phyloP scores from a whole-genome alignment of 805 yeast genomes.

The Kuraishia borneana region DNA sequence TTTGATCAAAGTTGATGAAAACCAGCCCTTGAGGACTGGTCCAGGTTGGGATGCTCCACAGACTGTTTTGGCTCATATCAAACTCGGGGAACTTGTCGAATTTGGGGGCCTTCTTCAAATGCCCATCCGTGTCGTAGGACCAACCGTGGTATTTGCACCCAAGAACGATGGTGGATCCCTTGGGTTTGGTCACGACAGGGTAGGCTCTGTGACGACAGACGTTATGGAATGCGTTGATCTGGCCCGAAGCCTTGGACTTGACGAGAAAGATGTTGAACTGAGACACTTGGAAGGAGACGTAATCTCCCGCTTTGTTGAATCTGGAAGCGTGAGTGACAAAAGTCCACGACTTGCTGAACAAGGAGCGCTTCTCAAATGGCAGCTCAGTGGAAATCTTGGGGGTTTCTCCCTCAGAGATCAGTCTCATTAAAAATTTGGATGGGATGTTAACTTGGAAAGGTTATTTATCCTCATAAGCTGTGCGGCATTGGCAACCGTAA shows the following conservation, averaged over 20 bases:
- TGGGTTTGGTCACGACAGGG: conserved; percentile 47
- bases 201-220: conserved; percentile 57
- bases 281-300: conserved; percentile 33
- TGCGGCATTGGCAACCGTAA: too few relatives aligned
- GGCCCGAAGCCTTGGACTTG: conserved; percentile 33
- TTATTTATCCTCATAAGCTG: too few relatives aligned
- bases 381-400: too few relatives aligned
- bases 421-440: too few relatives aligned
- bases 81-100: conserved; percentile 52
- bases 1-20: conserved; percentile 41
- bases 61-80: conserved; percentile 40
- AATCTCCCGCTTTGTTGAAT: conserved; percentile 47
- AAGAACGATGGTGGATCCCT: conserved; percentile 43
- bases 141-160: conserved; percentile 59
- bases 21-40: conserved; percentile 44
- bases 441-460: too few relatives aligned
- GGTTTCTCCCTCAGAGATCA: too few relatives aligned
- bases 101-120: conserved; percentile 49
- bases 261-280: conserved; percentile 47
- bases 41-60: conserved; percentile 42
- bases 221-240: conserved; percentile 49
- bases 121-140: conserved; percentile 51
- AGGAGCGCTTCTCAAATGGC: conserved; percentile 20
- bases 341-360: conserved; percentile 46
- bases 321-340: conserved; percentile 40